Base-by-base conservation (phyloP, 495 filamentous ascomycete species). In the Daldinia loculata region DNA sequence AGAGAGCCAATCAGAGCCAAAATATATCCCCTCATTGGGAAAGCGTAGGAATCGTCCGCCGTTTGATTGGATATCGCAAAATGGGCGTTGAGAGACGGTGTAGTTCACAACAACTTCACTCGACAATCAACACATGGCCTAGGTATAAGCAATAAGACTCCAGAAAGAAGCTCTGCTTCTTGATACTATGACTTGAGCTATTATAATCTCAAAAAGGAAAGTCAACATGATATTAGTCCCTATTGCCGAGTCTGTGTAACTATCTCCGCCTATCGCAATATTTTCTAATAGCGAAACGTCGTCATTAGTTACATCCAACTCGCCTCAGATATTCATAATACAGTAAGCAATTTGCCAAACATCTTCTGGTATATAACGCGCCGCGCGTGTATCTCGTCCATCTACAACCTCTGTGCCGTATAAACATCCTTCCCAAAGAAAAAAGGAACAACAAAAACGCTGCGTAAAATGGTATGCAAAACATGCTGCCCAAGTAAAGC, bases 311-410 rank as follows among this genome's bases (percentile, higher is more conserved):
- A 30, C 51, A 63, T 58, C 55, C 19, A 43, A 15, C 22, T 6
- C 5, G 19, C 19, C 6, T 24, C 29, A 17, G 41, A 50, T 60
- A 63, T 50, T 56, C 56, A 61, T 61, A 68, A 56, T 72, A 68
- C 65, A 72, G 65, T 72, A 67, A 72, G 70, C 70, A 72, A 51
- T 72, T 59, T 72, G 41, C 61, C 56, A 60, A 53, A 14, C 27
- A 45, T 29, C 36, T 60, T 27, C 59, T 63, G 45, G 22, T 52
- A 34, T 66, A 36, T 36, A 58, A 48, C 52, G 24, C 34, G 50
- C 15, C 12, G 14, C 12, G 39, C 60, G 11, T 27, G 27, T 41
- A 39, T 51, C 56, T 34, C 34, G 19, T 34, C 26, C 39, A 58
- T 66, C 68, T 62, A 32, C 29, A 36, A 30, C 24, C 14, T 27